Evolutionary conservation across 345 rosid genomes (phyloP), one percentile per base, ranked within the genome.

Genomic region (Syzygium oleosum): DNA sequence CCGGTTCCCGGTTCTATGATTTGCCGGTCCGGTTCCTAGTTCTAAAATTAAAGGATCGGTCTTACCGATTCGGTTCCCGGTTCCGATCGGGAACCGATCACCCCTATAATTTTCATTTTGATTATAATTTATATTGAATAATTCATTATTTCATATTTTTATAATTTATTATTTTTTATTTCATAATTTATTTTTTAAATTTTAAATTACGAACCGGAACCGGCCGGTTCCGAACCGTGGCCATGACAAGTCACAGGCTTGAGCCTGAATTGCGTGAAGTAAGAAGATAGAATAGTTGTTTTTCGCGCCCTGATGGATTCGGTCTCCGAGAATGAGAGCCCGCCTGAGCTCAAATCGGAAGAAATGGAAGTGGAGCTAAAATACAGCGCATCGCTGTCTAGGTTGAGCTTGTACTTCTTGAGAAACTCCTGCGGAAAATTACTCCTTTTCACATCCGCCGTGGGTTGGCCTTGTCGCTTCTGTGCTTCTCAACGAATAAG

Each of bases 301-400:
- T 87, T 91, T 93, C 38, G 91, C 89, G 23, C 87, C 91, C 89
- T 87, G 38, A 90, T 59, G n/a, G 94, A 90, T 16, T 97, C 99
- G 1, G 95, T 93, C 65, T 96, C 98, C 10, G 98, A 97, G 46
- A 97, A 94, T 19, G 99, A 97, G 91, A 95, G 93, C 19, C 94
- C 95, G 23, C 95, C 94, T 0, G 94, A 95, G 87, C 93, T 96
- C 5, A 97, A 95, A 84, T 95, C 98, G 3, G 98, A 96, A 41
- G 99, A 97, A 87, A 87, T 91, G 6, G 97, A 97, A 9, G 92
- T 89, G 38, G 98, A 94, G 90, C 98, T 93, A 34, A 94, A 94
- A 17, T 92, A 91, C 52, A 90, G 38, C 85, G 21, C 92, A 86
- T 93, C 95, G 17, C 89, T 95, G 78, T 94, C 94, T 53, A 73